These are phyloP conservation scores for Pseudogymnoascus sp. DNA, from an alignment of 2,329 filamentous ascomycete genomes.

Conservation along the genomic window DNA sequence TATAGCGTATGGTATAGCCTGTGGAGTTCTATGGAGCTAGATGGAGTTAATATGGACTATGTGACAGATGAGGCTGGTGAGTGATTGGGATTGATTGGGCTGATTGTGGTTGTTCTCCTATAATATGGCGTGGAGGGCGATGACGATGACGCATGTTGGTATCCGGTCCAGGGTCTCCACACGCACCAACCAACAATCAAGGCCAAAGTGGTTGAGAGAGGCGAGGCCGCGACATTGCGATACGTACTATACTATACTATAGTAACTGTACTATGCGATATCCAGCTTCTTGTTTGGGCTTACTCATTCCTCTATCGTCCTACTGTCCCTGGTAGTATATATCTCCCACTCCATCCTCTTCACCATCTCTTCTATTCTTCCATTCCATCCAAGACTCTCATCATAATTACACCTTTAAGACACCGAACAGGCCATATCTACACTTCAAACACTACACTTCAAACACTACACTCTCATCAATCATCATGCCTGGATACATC, in stretches of 20 bases:
- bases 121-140: neutral
- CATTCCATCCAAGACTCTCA: neutral
- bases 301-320: constrained; percentile 5
- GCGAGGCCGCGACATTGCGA: neutral
- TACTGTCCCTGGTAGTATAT: neutral
- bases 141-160: neutral
- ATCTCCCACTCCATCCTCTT: neutral
- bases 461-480: neutral
- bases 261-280: neutral
- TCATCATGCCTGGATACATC: constrained; percentile 18
- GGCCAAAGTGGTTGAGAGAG: neutral
- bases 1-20: neutral
- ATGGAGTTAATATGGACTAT: neutral
- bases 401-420: neutral
- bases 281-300: constrained; percentile 6
- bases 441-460: neutral
- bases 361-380: neutral
- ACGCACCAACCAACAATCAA: neutral
- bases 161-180: neutral
- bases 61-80: neutral
- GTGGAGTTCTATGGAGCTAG: neutral
- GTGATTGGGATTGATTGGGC: neutral
- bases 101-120: neutral
- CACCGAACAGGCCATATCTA: neutral
- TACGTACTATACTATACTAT: neutral